Evolutionary conservation across 176 grass and related monocot species (phyloP).

Genomic region (Oryza meyeriana): DNA sequence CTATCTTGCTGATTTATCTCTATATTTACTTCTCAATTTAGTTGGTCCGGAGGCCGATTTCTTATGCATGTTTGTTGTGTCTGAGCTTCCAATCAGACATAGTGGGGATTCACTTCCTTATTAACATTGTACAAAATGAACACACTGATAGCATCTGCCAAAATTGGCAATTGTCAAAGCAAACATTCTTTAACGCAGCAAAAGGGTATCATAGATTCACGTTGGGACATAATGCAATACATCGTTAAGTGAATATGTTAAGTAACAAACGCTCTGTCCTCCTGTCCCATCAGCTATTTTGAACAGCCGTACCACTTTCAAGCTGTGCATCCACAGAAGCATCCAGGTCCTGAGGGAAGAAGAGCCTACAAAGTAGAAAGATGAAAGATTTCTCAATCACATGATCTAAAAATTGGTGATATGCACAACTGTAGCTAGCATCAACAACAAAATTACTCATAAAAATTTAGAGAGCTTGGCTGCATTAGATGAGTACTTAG

Average conservation of each 20-base stretch:
- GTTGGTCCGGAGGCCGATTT: too few relatives aligned
- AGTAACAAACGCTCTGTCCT: background rate
- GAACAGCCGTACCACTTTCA: constrained; percentile 50
- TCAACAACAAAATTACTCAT: background rate
- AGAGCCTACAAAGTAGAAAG: constrained; percentile 58
- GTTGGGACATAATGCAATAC: background rate
- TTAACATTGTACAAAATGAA: background rate
- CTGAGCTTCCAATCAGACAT: too few relatives aligned
- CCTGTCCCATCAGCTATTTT: constrained; percentile 50
- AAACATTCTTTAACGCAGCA: background rate
- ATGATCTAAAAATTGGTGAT: background rate
- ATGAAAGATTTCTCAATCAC: constrained; percentile 14
- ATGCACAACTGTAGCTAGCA: constrained; percentile 1
- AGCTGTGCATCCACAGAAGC: constrained; percentile 62
- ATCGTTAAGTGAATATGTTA: background rate
- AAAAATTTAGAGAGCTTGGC: background rate
- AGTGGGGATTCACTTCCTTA: background rate
- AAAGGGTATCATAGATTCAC: background rate
- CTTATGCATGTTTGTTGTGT: too few relatives aligned
- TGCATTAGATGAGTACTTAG: background rate
- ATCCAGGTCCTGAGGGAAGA: constrained; percentile 91
- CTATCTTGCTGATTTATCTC: too few relatives aligned
- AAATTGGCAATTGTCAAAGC: background rate
- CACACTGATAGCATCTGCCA: background rate
- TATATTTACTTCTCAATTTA: too few relatives aligned